These are phyloP conservation scores for Lachancea fermentati DNA, from an alignment of 805 yeast genomes.

Conservation along the genomic window DNA sequence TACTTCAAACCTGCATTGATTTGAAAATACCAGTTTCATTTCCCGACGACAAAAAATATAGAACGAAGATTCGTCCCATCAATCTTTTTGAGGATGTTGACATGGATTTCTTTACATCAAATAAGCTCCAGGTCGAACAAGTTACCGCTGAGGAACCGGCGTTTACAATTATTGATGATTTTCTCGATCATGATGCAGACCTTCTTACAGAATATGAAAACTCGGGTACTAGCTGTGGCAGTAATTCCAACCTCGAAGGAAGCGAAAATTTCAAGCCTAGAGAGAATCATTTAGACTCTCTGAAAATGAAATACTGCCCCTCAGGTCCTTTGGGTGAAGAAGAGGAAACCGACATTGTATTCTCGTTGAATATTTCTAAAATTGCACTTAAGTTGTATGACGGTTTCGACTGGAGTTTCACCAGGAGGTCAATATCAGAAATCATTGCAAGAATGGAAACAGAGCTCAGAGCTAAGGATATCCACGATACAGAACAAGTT, in stretches of 20 bases:
- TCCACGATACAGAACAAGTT: slow-evolving; percentile 7
- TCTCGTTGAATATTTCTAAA: neutral
- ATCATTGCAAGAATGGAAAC: slow-evolving; percentile 60
- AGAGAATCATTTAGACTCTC: slow-evolving; percentile 1
- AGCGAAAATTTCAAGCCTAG: neutral
- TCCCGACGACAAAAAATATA: slow-evolving; percentile 55
- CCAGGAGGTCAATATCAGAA: slow-evolving; percentile 59
- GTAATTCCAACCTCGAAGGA: neutral
- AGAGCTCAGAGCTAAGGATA: slow-evolving; percentile 21
- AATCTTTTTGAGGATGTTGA: slow-evolving; percentile 40
- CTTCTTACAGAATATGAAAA: slow-evolving; percentile 1
- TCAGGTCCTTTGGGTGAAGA: too few species aligned
- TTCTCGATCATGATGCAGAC: neutral
- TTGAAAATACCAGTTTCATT: slow-evolving; percentile 63
- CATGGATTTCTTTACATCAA: slow-evolving; percentile 19
- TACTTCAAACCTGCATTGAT: slow-evolving; percentile 63
- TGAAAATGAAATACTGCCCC: neutral
- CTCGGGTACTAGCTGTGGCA: neutral
- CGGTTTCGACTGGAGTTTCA: slow-evolving; percentile 88
- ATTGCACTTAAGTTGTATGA: slow-evolving; percentile 57
- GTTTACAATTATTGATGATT: slow-evolving; percentile 1
- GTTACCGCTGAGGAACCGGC: neutral
- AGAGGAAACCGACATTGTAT: neutral
- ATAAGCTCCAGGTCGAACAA: slow-evolving; percentile 4
- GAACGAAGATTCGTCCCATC: slow-evolving; percentile 28